These are phyloP conservation scores for Carpinus viminea DNA, from an alignment of 306 rosid species.

Conservation along the genomic window DNA sequence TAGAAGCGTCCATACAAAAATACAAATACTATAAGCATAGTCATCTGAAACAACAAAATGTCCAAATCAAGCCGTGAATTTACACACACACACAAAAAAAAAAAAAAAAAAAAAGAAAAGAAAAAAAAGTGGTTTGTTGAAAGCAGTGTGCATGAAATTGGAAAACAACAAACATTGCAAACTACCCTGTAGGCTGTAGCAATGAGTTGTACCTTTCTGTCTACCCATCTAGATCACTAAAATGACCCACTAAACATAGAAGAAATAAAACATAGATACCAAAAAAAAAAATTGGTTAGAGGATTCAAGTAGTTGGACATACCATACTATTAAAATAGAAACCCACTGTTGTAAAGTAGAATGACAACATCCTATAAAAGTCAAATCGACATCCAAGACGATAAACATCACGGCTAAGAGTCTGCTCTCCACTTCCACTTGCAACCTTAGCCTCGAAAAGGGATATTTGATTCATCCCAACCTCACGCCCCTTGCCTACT, in stretches of 20 bases:
- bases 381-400: slow-evolving; percentile 94
- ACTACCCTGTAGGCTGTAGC: background rate
- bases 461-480: slow-evolving; percentile 98
- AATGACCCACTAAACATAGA: background rate
- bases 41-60: slow-evolving; percentile 58
- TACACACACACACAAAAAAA: background rate
- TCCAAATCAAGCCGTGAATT: slow-evolving; percentile 13
- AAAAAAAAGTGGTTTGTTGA: background rate
- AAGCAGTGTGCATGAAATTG: background rate
- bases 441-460: slow-evolving; percentile 97
- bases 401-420: slow-evolving; percentile 96
- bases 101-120: too few relatives aligned
- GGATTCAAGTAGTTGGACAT: slow-evolving; percentile 20
- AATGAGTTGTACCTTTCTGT: background rate
- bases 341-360: slow-evolving; percentile 98
- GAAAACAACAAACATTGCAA: background rate
- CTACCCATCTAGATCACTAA: background rate
- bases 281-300: background rate
- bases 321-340: slow-evolving; percentile 98
- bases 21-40: slow-evolving; percentile 75
- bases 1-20: slow-evolving; percentile 90
- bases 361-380: slow-evolving; percentile 91
- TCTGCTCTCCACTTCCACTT: slow-evolving; percentile 97
- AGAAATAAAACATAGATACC: background rate
- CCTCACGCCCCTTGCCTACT: slow-evolving; percentile 98